These are phyloP conservation scores for Biscogniauxia sp. DNA, from an alignment of 2,329 filamentous ascomycete species.

Conservation along the genomic window DNA sequence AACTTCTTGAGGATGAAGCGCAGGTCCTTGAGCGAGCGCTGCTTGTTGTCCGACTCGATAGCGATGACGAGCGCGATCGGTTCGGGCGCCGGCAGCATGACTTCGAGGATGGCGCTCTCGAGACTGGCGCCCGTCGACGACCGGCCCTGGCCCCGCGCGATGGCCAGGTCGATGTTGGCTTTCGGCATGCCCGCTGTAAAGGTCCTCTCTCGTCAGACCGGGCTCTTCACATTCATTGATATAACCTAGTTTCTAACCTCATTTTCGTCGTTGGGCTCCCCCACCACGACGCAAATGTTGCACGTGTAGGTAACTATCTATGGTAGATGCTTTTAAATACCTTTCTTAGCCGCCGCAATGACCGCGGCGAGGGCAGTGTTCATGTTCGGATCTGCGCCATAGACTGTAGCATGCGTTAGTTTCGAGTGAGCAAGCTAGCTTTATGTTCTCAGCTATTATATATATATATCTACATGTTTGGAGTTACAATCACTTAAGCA, in stretches of 20 bases:
- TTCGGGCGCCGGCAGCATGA: slow-evolving; percentile 67
- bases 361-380: slow-evolving; percentile 76
- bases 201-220: slow-evolving; percentile 8
- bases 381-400: slow-evolving; percentile 67
- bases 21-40: slow-evolving; percentile 70
- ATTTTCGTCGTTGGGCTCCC: too few relatives aligned
- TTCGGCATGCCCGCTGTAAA: slow-evolving; percentile 72
- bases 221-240: slow-evolving; percentile 19
- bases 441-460: too few relatives aligned
- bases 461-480: too few relatives aligned
- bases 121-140: slow-evolving; percentile 71
- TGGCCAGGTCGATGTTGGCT: slow-evolving; percentile 75
- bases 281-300: too few relatives aligned
- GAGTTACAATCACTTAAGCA: too few relatives aligned
- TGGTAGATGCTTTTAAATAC: slow-evolving; percentile 34
- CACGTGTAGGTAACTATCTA: too few relatives aligned
- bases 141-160: slow-evolving; percentile 84
- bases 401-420: slow-evolving; percentile 53
- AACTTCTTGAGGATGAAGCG: slow-evolving; percentile 67
- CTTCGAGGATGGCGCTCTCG: slow-evolving; percentile 77
- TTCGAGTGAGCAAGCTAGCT: not conserved
- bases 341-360: slow-evolving; percentile 76
- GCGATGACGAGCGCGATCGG: slow-evolving; percentile 80
- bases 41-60: slow-evolving; percentile 79
- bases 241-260: slow-evolving; percentile 5